Evolutionary conservation across 2,329 filamentous ascomycete genomes (phyloP).

Genomic region (Colletotrichum siamense): DNA sequence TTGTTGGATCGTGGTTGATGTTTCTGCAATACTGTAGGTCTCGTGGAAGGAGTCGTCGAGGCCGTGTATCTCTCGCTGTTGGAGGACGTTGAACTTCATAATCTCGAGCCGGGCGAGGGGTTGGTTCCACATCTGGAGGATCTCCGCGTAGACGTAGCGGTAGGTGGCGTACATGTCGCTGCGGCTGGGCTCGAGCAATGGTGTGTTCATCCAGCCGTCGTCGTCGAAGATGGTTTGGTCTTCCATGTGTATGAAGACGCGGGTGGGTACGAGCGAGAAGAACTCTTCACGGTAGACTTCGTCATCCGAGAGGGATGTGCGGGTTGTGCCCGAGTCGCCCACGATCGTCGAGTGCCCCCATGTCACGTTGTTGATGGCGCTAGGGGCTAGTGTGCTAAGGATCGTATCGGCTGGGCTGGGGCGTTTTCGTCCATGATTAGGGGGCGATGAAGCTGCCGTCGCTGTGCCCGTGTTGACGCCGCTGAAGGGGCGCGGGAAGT

Average conservation of each 20-base stretch:
- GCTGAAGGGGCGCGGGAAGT: constrained; percentile 54
- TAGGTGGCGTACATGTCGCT: constrained; percentile 61
- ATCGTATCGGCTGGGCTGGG: constrained; percentile 68
- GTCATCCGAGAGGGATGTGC: constrained; percentile 61
- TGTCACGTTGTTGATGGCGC: constrained; percentile 48
- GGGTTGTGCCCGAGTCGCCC: constrained; percentile 51
- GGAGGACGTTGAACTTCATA: constrained; percentile 71
- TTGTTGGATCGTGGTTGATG: constrained; percentile 27
- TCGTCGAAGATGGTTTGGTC: constrained; percentile 73
- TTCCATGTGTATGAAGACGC: constrained; percentile 59
- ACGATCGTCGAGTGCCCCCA: constrained; percentile 54
- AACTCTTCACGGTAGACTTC: constrained; percentile 52
- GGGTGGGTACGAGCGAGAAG: constrained; percentile 54
- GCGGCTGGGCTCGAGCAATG: constrained; percentile 61
- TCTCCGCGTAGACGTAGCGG: constrained; percentile 70
- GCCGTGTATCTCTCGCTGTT: constrained; percentile 44
- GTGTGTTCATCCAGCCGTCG: constrained; percentile 67
- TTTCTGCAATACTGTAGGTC: constrained; percentile 42
- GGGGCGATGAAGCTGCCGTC: constrained; percentile 47
- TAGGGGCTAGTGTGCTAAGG: constrained; percentile 58
- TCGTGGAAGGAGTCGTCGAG: constrained; percentile 39
- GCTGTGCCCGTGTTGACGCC: constrained; percentile 31
- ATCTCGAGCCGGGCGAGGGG: constrained; percentile 69
- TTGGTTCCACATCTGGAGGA: constrained; percentile 70
- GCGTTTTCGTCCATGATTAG: constrained; percentile 53